A percentile compares a stretch with the other conserved stretches of the same genome.
phyloP scores from a whole-genome alignment of 1,284 basidiomycete genomes.

The Microbotryum scabiosae region DNA sequence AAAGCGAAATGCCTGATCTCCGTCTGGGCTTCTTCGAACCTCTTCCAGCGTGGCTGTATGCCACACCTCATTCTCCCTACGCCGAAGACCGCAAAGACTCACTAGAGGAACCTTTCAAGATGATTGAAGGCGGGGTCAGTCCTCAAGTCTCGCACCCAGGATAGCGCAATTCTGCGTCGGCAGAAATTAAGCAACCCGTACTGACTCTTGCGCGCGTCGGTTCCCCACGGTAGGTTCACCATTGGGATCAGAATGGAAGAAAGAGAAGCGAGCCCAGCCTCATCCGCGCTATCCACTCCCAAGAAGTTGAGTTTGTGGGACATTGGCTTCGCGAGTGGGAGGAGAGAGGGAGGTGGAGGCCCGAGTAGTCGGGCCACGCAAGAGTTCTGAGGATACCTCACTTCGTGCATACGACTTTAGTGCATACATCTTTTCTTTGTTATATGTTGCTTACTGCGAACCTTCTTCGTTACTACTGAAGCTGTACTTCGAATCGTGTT shows the following conservation, averaged over 20 bases:
- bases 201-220: too few species aligned
- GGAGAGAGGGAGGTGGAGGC: slow-evolving; percentile 14
- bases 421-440: too few species aligned
- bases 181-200: background rate
- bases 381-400: too few species aligned
- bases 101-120: slow-evolving; percentile 65
- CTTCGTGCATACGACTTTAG: too few species aligned
- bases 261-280: slow-evolving; percentile 38
- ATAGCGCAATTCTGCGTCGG: background rate
- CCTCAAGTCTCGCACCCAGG: background rate
- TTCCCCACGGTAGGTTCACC: slow-evolving; percentile 57
- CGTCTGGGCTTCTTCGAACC: too few species aligned
- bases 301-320: slow-evolving; percentile 71
- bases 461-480: too few species aligned
- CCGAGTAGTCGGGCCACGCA: background rate
- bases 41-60: slow-evolving; percentile 27
- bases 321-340: slow-evolving; percentile 63
- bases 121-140: slow-evolving; percentile 65
- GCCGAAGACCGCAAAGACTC: slow-evolving; percentile 58
- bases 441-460: too few species aligned
- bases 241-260: slow-evolving; percentile 80
- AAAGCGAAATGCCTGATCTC: background rate
- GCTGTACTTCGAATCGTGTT: too few species aligned
- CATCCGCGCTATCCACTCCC: slow-evolving; percentile 59
- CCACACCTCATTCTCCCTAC: slow-evolving; percentile 50